Percentiles rank a stretch among this genome's conserved stretches.
phyloP scores from a whole-genome alignment of 2,329 filamentous ascomycete species.

The Dactylellina cionopaga region DNA sequence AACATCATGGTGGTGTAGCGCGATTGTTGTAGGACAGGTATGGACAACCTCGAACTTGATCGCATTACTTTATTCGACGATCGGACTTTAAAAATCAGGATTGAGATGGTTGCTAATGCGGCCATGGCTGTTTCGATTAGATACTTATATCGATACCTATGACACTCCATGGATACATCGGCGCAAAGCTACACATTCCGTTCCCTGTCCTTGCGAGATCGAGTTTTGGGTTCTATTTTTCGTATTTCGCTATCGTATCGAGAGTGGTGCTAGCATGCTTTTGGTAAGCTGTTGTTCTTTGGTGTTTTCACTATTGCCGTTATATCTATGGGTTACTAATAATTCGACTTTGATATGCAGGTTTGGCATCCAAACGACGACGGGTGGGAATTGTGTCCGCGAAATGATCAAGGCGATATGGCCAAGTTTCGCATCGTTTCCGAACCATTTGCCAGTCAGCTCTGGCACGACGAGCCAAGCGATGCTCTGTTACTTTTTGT shows the following conservation, averaged over 20 bases:
- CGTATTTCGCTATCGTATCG: constrained; percentile 61
- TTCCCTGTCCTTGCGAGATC: constrained; percentile 64
- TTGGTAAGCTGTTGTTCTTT: constrained; percentile 59
- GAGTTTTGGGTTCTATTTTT: constrained; percentile 65
- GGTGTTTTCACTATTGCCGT: constrained; percentile 17
- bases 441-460: constrained; percentile 65
- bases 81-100: no score
- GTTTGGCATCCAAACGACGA: constrained; percentile 74
- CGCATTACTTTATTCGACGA: no score
- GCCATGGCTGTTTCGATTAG: background rate
- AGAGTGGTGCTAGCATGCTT: constrained; percentile 65
- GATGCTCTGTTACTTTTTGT: constrained; percentile 69
- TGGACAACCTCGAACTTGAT: background rate
- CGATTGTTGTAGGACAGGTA: constrained; percentile 51
- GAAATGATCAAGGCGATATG: constrained; percentile 65
- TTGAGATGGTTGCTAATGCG: no score
- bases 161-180: constrained; percentile 65
- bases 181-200: constrained; percentile 64
- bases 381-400: constrained; percentile 67
- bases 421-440: constrained; percentile 67
- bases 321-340: no score
- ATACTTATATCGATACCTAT: constrained; percentile 58
- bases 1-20: constrained; percentile 26
- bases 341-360: constrained; percentile 14
- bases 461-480: constrained; percentile 69